Base-by-base conservation (phyloP, 257 asterid species). In the Penstemon newberryi region DNA sequence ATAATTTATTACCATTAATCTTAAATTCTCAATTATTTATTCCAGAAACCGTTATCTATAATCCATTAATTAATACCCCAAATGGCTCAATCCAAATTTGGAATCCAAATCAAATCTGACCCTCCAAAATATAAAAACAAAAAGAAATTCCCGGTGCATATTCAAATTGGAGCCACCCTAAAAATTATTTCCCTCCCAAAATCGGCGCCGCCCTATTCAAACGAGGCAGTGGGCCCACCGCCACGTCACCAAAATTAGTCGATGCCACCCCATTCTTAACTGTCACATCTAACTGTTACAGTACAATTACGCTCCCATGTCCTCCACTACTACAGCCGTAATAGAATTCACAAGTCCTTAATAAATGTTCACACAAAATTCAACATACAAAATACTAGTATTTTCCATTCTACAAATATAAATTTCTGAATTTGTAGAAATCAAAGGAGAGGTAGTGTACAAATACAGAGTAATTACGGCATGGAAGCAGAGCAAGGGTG, bases 201-300 rank as follows among this genome's bases (percentile, higher is more conserved):
- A 49, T 10, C 54, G 15, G 54, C 54, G 54, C 54, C 54, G 54
- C 54, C 15, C 5, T 10, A 49, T 49, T 49, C n/a, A 15, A 49
- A 49, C 54, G 54, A 49, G 18, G 54, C 0, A 3, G 54, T 49
- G 54, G 54, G 54, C 18, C 33, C 54, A 10, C 54, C 15, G 54
- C 54, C 54, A 49, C 54, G 54, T 49, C 54, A 49, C 4, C 54
- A 4, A 10, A 6, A 10, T 6, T 66, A 76, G 85, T 80, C 85
- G 85, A 89, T 83, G 91, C 82, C 89, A 80, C 77, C 91, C 91
- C 85, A 78, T 81, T 56, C 73, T 78, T 65, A 73, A 75, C 83
- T 82, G 86, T 84, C 89, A 44, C 43, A 44, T 13, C 6, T 56
- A 11, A 60, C 66, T 59, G 54, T 45, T 50, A 68, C 67, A 13